Evolutionary conservation across 176 grass and related monocot genomes (phyloP), one percentile per base, ranked within the genome.

Genomic region (Zizania latifolia): DNA sequence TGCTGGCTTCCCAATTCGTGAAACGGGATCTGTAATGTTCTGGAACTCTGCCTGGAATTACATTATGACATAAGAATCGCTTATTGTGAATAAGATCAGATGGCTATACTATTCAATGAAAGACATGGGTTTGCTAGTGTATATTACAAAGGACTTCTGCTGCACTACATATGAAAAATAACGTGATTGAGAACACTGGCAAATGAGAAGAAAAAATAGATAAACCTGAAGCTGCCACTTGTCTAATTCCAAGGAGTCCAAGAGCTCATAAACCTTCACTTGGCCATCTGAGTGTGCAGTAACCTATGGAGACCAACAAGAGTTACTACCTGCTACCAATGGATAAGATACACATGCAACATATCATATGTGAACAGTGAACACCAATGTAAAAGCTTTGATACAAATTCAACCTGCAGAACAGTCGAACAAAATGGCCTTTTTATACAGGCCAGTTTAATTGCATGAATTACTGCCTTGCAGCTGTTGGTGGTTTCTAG

Each of bases 161-260:
- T 43, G 8, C 21, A 13, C n/a, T 38, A 34, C n/a, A 64, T 43
- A 69, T 8, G 44, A 61, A 33, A 83, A 78, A 57, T 4, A 54
- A 24, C 61, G 62, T 37, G 58, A 75, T 14, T 28, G 13, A 53
- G 24, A 78, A 50, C 17, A 46, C 58, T 21, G 54, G 79, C 16
- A 72, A 71, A 62, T 66, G 22, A 50, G 39, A 82, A 39, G 17
- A 58, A 19, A 55, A 82, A 19, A 17, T 40, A 70, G 64, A 88
- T 58, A 56, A 89, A 99, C 91, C 95, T 99, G 95, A 88, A 99
- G 95, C 71, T 94, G 95, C 95, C 91, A 99, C 56, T 88, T 99
- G 76, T 92, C 82, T 80, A 99, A 77, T 88, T 94, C 92, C 85
- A 99, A 86, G 9, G 81, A 72, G 80, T 99, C 86, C 75, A 88